These are phyloP conservation scores for Aspergillus clavatus DNA, from an alignment of 2,329 filamentous ascomycete genomes.

Conservation along the genomic window DNA sequence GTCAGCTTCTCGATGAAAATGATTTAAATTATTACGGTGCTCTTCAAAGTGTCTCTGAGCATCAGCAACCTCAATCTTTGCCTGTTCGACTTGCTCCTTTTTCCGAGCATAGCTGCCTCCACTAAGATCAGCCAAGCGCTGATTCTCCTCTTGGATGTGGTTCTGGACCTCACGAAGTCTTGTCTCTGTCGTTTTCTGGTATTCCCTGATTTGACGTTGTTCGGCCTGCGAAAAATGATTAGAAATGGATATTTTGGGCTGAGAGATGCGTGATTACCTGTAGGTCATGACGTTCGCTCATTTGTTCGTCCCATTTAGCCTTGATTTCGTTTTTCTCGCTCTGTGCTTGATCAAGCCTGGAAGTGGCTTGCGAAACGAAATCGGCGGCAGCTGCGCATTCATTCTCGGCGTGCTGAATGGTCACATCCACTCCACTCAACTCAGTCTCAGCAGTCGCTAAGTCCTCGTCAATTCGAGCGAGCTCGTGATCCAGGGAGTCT, in stretches of 20 bases:
- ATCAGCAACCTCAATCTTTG: slow-evolving; percentile 47
- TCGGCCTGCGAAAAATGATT: slow-evolving; percentile 48
- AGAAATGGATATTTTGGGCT: slow-evolving; percentile 5
- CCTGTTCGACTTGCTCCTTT: slow-evolving; percentile 54
- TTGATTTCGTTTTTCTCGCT: slow-evolving; percentile 48
- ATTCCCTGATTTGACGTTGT: slow-evolving; percentile 60
- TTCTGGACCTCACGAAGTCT: slow-evolving; percentile 39
- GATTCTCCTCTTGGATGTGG: slow-evolving; percentile 46
- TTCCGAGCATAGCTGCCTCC: slow-evolving; percentile 65
- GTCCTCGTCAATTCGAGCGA: slow-evolving; percentile 39
- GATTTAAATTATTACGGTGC: slow-evolving; percentile 35
- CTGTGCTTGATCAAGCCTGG: slow-evolving; percentile 40
- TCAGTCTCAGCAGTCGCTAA: slow-evolving; percentile 46
- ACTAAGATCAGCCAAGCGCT: slow-evolving; percentile 61
- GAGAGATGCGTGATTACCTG: slow-evolving; percentile 34
- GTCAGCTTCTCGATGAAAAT: slow-evolving; percentile 34
- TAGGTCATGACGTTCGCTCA: slow-evolving; percentile 50
- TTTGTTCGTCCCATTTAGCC: slow-evolving; percentile 50
- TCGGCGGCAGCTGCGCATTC: slow-evolving; percentile 39
- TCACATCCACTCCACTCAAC: slow-evolving; percentile 42
- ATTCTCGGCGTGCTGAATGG: slow-evolving; percentile 42
- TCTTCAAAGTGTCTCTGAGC: slow-evolving; percentile 41
- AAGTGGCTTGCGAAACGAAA: slow-evolving; percentile 42
- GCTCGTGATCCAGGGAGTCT: slow-evolving; percentile 32
- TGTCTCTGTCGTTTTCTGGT: slow-evolving; percentile 51